A percentile compares a stretch with the other conserved stretches of the same genome.
Evolutionary conservation across 208 protist species (phyloP).

Genomic region (Leishmania aethiopica): DNA sequence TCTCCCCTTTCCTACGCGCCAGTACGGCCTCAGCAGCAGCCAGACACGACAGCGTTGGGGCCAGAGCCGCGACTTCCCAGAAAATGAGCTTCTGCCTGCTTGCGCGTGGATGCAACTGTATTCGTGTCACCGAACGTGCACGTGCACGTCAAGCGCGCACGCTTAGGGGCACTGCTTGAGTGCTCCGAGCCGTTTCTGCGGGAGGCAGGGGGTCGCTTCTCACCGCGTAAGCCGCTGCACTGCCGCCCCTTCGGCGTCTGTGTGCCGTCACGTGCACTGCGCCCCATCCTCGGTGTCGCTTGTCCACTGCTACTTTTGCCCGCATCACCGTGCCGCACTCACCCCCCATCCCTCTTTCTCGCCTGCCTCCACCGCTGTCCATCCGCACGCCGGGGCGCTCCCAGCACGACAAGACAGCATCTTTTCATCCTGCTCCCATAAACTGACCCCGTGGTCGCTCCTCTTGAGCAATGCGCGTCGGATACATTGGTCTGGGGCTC

Average conservation of each 20-base stretch:
- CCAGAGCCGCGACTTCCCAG: background rate
- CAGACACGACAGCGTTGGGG: background rate
- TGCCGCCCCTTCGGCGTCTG: background rate
- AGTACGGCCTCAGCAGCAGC: background rate
- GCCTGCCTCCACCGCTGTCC: slow-evolving; percentile 3
- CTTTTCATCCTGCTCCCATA: slow-evolving; percentile 2
- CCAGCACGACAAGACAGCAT: slow-evolving; percentile 6
- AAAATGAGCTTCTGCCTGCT: background rate
- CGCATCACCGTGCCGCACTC: background rate
- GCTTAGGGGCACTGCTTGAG: background rate
- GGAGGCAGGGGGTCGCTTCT: background rate
- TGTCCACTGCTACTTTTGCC: background rate
- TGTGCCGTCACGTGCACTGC: background rate
- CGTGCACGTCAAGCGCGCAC: background rate
- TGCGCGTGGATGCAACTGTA: background rate
- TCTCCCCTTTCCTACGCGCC: background rate
- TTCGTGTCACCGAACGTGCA: background rate
- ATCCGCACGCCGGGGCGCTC: background rate
- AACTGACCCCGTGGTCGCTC: background rate
- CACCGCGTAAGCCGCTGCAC: background rate
- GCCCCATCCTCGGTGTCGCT: background rate
- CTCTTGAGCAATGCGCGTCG: slow-evolving; percentile 54
- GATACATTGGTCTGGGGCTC: slow-evolving; percentile 93
- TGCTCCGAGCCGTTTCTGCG: background rate
- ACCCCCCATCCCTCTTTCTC: background rate